Evolutionary conservation across 306 rosid genomes (phyloP).

Genomic region (Dalbergia oliveri): DNA sequence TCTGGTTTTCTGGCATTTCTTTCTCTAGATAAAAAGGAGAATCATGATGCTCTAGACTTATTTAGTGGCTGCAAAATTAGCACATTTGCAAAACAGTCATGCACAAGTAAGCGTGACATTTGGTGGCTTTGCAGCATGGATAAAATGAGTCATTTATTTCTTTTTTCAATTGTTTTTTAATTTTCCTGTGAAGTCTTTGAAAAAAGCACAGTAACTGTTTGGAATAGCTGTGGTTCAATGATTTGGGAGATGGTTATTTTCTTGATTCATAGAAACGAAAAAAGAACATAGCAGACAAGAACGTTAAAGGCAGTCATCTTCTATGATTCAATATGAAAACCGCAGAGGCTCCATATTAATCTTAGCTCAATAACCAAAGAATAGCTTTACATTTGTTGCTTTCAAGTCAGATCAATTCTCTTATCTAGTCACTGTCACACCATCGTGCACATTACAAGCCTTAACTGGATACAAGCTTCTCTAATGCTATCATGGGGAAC

Average conservation of each 20-base stretch:
- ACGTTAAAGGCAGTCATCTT: slow-evolving; percentile 44
- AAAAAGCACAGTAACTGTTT: slow-evolving; percentile 12
- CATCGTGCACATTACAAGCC: slow-evolving; percentile 45
- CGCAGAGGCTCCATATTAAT: slow-evolving; percentile 25
- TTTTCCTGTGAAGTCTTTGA: slow-evolving; percentile 44
- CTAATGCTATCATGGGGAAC: too few species aligned
- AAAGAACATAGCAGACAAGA: slow-evolving; percentile 24
- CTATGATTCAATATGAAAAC: slow-evolving; percentile 43
- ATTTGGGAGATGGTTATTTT: slow-evolving; percentile 42
- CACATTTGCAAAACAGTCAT: slow-evolving; percentile 43
- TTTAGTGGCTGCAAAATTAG: slow-evolving; percentile 43
- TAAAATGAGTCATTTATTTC: slow-evolving; percentile 35
- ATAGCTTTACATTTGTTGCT: slow-evolving; percentile 27
- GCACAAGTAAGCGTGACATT: slow-evolving; percentile 23
- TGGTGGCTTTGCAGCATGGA: slow-evolving; percentile 37
- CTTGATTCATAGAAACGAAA: slow-evolving; percentile 33
- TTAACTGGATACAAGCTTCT: background rate
- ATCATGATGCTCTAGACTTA: slow-evolving; percentile 36
- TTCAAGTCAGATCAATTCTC: slow-evolving; percentile 39
- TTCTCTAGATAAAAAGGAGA: too few species aligned
- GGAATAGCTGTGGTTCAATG: slow-evolving; percentile 42
- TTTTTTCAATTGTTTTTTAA: slow-evolving; percentile 35
- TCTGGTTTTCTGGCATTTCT: too few species aligned
- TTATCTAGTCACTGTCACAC: slow-evolving; percentile 34
- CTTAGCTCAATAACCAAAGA: background rate